Conservation (phyloP, 2,329 filamentous ascomycete species). For the Nannizzia gypsea region DNA sequence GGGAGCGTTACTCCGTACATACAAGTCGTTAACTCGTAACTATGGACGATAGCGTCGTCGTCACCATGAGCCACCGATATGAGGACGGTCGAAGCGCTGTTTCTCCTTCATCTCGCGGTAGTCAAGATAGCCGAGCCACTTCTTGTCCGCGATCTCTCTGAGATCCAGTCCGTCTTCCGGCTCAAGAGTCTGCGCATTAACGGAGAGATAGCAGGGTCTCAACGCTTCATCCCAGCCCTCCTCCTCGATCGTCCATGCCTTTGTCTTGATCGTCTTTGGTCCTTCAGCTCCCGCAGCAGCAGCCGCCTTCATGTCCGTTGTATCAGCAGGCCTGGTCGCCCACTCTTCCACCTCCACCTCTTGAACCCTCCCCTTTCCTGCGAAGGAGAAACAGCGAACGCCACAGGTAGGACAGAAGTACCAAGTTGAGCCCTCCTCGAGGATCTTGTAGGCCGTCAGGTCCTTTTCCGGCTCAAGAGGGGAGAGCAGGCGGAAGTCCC, state of each 20-base stretch:
- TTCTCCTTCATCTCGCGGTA: conserved; percentile 5
- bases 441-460: conserved; percentile 9
- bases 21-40: too few relatives aligned
- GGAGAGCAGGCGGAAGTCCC: conserved; percentile 11
- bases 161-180: conserved; percentile 12
- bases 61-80: conserved; percentile 10
- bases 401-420: conserved; percentile 11
- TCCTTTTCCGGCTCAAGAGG: conserved; percentile 7
- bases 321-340: neutral
- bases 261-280: conserved; percentile 8
- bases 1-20: too few relatives aligned
- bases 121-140: conserved; percentile 11
- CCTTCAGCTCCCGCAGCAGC: neutral
- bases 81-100: conserved; percentile 8
- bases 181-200: conserved; percentile 11
- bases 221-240: neutral
- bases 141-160: conserved; percentile 10
- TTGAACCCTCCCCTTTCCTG: conserved; percentile 5
- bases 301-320: neutral
- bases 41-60: neutral
- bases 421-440: conserved; percentile 2
- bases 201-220: conserved; percentile 7
- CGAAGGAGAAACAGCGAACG: conserved; percentile 8
- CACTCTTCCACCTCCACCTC: conserved; percentile 10
- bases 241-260: conserved; percentile 9